Percentiles rank a stretch among this genome's conserved stretches.
These are phyloP conservation scores for Diplocarpon mali DNA, from an alignment of 2,329 filamentous ascomycete genomes.

Conservation along the genomic window DNA sequence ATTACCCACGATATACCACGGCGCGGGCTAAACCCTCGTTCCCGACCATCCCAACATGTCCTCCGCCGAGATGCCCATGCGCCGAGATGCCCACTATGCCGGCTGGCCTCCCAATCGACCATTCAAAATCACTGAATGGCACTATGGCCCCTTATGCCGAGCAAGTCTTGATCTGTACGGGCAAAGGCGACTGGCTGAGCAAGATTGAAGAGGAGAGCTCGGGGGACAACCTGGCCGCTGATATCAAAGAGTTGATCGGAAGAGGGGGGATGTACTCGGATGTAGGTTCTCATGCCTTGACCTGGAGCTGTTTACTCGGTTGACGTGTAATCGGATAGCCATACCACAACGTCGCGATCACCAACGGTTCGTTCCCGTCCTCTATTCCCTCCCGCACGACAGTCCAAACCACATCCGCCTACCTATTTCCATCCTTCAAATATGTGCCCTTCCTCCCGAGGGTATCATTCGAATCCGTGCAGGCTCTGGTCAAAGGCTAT, in stretches of 20 bases:
- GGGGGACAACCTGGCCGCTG: slow-evolving; percentile 55
- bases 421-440: slow-evolving; percentile 75
- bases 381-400: slow-evolving; percentile 28
- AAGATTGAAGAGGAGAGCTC: slow-evolving; percentile 73
- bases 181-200: slow-evolving; percentile 68
- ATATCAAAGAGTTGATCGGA: slow-evolving; percentile 60
- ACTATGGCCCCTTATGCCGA: slow-evolving; percentile 70
- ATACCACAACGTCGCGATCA: slow-evolving; percentile 68
- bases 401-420: slow-evolving; percentile 50
- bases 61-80: slow-evolving; percentile 66
- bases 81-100: slow-evolving; percentile 54
- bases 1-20: not conserved
- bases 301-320: too few species aligned
- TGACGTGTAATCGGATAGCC: slow-evolving; percentile 42
- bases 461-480: slow-evolving; percentile 42
- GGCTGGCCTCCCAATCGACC: slow-evolving; percentile 62
- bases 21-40: slow-evolving; percentile 12
- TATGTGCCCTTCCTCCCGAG: slow-evolving; percentile 64
- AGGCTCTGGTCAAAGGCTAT: slow-evolving; percentile 52
- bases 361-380: slow-evolving; percentile 64
- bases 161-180: slow-evolving; percentile 77
- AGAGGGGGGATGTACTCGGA: slow-evolving; percentile 55
- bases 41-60: slow-evolving; percentile 40
- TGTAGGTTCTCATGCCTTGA: slow-evolving; percentile 35
- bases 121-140: slow-evolving; percentile 56